phyloP scores from a whole-genome alignment of 768 basidiomycete genomes.

The Clavaria fumosa region DNA sequence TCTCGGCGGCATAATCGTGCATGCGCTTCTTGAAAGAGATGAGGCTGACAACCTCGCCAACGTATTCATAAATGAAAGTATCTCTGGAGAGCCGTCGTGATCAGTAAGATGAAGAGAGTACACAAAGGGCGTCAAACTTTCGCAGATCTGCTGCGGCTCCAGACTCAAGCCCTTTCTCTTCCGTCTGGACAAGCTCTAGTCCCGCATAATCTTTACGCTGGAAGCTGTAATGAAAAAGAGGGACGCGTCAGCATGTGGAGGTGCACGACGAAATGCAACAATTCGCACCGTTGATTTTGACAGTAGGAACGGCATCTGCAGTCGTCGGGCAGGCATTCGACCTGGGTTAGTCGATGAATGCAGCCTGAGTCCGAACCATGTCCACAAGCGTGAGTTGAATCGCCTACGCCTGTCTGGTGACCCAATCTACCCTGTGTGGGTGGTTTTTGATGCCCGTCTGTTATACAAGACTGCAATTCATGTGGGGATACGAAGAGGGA shows the following conservation, averaged over 20 bases:
- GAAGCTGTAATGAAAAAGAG: slow-evolving; percentile 39
- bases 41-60: slow-evolving; percentile 89
- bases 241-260: not conserved
- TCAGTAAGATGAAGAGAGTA: too few relatives aligned
- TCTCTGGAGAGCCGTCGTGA: slow-evolving; percentile 61
- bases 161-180: slow-evolving; percentile 91
- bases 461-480: too few relatives aligned
- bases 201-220: slow-evolving; percentile 71
- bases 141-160: slow-evolving; percentile 54
- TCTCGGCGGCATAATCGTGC: slow-evolving; percentile 84
- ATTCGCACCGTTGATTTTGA: slow-evolving; percentile 79
- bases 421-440: too few relatives aligned
- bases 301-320: slow-evolving; percentile 74
- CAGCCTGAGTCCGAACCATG: slow-evolving; percentile 82
- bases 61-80: slow-evolving; percentile 90
- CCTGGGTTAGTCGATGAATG: slow-evolving; percentile 93
- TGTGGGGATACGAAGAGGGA: too few relatives aligned
- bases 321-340: slow-evolving; percentile 85
- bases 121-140: slow-evolving; percentile 36
- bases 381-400: slow-evolving; percentile 61
- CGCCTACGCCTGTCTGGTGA: slow-evolving; percentile 49
- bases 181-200: slow-evolving; percentile 84
- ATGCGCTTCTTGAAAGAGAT: slow-evolving; percentile 83
- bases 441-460: too few relatives aligned
- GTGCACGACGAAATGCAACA: not conserved